phyloP scores from a whole-genome alignment of 495 filamentous ascomycete species.

The Podospora australis region DNA sequence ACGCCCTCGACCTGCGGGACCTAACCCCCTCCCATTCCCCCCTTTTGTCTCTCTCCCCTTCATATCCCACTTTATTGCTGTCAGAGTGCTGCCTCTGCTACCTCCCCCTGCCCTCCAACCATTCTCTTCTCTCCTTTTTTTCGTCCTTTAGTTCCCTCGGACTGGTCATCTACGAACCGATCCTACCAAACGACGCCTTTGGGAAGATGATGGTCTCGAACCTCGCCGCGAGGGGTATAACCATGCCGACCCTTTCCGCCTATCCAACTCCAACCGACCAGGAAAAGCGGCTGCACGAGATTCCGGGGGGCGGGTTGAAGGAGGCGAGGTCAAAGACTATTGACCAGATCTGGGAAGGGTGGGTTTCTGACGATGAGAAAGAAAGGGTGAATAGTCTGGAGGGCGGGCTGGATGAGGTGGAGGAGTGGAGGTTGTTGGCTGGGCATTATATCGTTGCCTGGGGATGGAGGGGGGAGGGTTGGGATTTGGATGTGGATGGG shows the following conservation, averaged over 20 bases:
- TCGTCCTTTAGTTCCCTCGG: constrained; percentile 50
- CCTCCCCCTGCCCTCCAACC: constrained; percentile 56
- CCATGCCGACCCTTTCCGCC: constrained; percentile 70
- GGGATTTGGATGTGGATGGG: constrained; percentile 14
- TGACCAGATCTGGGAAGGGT: constrained; percentile 66
- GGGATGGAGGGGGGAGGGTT: constrained; percentile 46
- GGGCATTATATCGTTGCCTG: constrained; percentile 86
- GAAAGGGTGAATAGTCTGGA: constrained; percentile 72
- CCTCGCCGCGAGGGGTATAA: constrained; percentile 75
- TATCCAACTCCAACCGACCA: constrained; percentile 64
- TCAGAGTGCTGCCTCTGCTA: constrained; percentile 96
- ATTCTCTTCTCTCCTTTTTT: constrained; percentile 59
- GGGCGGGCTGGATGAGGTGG: constrained; percentile 89
- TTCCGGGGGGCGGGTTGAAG: constrained; percentile 52
- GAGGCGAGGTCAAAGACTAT: constrained; percentile 55
- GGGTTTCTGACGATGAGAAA: constrained; percentile 68
- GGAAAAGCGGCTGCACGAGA: constrained; percentile 49
- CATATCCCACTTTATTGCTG: constrained; percentile 72
- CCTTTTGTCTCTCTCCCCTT: constrained; percentile 29
- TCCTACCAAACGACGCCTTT: constrained; percentile 75
- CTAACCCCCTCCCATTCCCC: constrained; percentile 30
- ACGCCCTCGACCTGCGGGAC: constrained; percentile 73
- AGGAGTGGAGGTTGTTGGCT: constrained; percentile 87
- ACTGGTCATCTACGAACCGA: constrained; percentile 82
- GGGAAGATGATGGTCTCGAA: constrained; percentile 88